Evolutionary conservation across 2,329 filamentous ascomycete genomes (phyloP).

Genomic region (Venturiaceae sp.): DNA sequence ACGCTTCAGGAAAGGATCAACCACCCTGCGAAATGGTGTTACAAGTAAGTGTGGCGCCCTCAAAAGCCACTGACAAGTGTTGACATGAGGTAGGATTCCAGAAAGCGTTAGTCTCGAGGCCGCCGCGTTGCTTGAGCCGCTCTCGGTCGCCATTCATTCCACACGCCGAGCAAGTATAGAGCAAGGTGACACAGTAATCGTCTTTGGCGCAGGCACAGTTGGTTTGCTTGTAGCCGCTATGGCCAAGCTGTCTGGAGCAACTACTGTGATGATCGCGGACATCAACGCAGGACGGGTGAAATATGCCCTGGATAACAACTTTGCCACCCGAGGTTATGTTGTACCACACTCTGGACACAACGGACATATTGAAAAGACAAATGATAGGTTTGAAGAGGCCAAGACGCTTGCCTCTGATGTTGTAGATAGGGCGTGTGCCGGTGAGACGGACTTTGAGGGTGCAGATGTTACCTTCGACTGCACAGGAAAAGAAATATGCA

Average conservation of each 20-base stretch:
- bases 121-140: constrained; percentile 41
- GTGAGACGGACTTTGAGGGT: constrained; percentile 26
- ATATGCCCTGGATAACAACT: constrained; percentile 27
- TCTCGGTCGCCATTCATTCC: constrained; percentile 80
- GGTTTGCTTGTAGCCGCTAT: constrained; percentile 29
- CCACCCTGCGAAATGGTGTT: constrained; percentile 33
- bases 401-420: constrained; percentile 26
- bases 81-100: constrained; percentile 20
- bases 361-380: constrained; percentile 16
- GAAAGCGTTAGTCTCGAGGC: constrained; percentile 28
- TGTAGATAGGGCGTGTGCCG: constrained; percentile 24
- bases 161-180: constrained; percentile 61
- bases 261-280: constrained; percentile 29
- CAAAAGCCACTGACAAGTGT: neutral
- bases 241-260: constrained; percentile 30
- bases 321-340: constrained; percentile 24
- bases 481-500: constrained; percentile 31
- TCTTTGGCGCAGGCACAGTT: constrained; percentile 73
- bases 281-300: constrained; percentile 29
- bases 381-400: constrained; percentile 22
- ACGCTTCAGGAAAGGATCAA: constrained; percentile 34
- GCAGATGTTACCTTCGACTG: constrained; percentile 31
- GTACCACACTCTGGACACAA: constrained; percentile 23
- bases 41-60: constrained; percentile 24
- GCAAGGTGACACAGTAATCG: constrained; percentile 67